These are phyloP conservation scores for Botrytis aclada DNA, from an alignment of 2,329 filamentous ascomycete species.

Conservation along the genomic window DNA sequence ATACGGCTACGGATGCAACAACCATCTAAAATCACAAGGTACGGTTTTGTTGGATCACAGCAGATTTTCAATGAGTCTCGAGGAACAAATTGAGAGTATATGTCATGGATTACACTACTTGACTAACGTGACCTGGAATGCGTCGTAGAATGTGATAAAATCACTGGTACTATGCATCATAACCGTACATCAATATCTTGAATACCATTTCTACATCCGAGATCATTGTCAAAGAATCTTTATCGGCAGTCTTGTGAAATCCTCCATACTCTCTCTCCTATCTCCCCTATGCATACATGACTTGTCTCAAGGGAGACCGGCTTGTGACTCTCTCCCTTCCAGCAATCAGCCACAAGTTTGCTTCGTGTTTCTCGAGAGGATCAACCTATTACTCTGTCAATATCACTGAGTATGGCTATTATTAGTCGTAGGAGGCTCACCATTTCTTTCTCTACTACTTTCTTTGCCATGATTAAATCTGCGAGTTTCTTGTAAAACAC, in stretches of 20 bases:
- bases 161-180: no score
- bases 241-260: no score
- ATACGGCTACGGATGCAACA: not conserved
- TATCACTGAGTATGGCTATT: not conserved
- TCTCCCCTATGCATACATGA: not conserved
- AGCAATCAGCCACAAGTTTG: not conserved
- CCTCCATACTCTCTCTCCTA: rapidly evolving
- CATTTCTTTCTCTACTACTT: no score
- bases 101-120: not conserved
- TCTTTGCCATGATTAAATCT: not conserved
- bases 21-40: rapidly evolving
- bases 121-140: not conserved
- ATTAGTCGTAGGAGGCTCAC: not conserved
- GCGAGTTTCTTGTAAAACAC: not conserved
- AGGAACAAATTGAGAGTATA: not conserved
- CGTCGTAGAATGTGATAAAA: not conserved
- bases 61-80: not conserved
- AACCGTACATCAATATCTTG: no score
- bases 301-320: not conserved
- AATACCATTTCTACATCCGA: no score
- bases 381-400: not conserved
- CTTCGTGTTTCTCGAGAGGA: not conserved
- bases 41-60: not conserved
- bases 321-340: not conserved
- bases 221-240: not conserved